These are phyloP conservation scores for Xenoacremonium recifei DNA, from an alignment of 2,329 filamentous ascomycete species.

Conservation along the genomic window DNA sequence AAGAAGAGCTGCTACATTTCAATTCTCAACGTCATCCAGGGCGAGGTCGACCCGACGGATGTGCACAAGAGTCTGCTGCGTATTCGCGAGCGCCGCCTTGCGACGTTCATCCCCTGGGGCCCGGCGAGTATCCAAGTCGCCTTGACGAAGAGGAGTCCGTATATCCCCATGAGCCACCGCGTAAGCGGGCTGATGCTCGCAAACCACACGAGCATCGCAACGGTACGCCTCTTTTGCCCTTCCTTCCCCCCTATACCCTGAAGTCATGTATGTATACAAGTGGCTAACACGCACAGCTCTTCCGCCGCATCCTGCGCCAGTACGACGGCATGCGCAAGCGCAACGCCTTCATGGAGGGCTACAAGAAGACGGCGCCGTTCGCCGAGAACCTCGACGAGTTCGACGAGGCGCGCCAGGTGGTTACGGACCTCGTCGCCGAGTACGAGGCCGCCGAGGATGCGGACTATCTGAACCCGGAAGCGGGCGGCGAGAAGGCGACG, in stretches of 20 bases:
- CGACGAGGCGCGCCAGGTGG: slow-evolving; percentile 89
- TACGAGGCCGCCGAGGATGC: slow-evolving; percentile 93
- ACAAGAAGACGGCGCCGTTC: slow-evolving; percentile 95
- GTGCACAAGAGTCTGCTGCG: slow-evolving; percentile 97
- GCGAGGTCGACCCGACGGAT: slow-evolving; percentile 96
- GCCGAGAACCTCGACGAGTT: slow-evolving; percentile 90
- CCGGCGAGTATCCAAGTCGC: slow-evolving; percentile 97
- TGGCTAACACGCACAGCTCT: slow-evolving; percentile 55
- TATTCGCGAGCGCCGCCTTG: slow-evolving; percentile 89
- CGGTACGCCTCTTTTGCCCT: slow-evolving; percentile 47
- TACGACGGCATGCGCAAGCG: slow-evolving; percentile 94
- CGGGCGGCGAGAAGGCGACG: slow-evolving; percentile 47
- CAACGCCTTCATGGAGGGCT: slow-evolving; percentile 93
- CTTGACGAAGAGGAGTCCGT: slow-evolving; percentile 92
- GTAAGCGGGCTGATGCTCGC: slow-evolving; percentile 97
- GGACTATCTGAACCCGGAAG: slow-evolving; percentile 80
- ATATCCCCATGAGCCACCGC: slow-evolving; percentile 88
- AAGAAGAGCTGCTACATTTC: slow-evolving; percentile 99
- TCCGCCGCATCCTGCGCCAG: slow-evolving; percentile 88
- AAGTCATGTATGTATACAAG: slow-evolving; percentile 2
- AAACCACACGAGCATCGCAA: slow-evolving; percentile 96
- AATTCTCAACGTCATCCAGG: slow-evolving; percentile 98
- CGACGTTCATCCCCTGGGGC: slow-evolving; percentile 97
- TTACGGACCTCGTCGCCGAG: slow-evolving; percentile 86
- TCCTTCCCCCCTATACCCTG: background rate